Evolutionary conservation across 2,329 filamentous ascomycete genomes (phyloP).

Genomic region (Magnaporthales sp.): DNA sequence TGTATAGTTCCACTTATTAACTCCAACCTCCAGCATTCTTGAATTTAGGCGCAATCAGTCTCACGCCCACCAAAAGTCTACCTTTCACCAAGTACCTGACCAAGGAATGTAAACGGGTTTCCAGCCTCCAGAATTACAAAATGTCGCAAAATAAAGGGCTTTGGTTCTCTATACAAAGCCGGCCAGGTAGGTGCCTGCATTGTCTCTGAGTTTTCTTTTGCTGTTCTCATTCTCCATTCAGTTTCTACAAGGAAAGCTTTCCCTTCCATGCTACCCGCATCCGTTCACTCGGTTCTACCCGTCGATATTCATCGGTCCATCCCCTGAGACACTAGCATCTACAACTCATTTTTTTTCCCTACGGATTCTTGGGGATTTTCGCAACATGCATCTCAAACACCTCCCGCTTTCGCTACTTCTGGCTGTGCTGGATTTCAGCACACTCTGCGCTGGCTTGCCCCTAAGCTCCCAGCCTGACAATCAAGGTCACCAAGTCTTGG

Average conservation of each 20-base stretch:
- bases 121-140: conserved; percentile 2
- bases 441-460: conserved; percentile 12
- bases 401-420: conserved; percentile 9
- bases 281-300: neutral
- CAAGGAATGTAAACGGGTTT: neutral
- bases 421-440: conserved; percentile 9
- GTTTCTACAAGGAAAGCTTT: neutral
- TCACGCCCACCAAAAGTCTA: neutral
- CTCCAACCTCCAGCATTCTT: neutral
- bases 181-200: neutral
- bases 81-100: neutral
- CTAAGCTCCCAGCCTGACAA: conserved; percentile 13
- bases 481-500: conserved; percentile 9
- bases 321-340: too few species aligned
- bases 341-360: neutral
- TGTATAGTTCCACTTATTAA: neutral
- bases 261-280: too few species aligned
- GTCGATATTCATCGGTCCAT: neutral
- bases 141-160: neutral
- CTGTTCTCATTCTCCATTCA: neutral
- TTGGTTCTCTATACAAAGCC: neutral
- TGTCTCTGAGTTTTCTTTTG: conserved; percentile 2
- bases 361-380: conserved; percentile 2
- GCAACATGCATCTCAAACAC: conserved; percentile 13
- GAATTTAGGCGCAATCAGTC: neutral